Evolutionary conservation across 1,284 basidiomycete genomes (phyloP).

Genomic region (Puccinia polysora): DNA sequence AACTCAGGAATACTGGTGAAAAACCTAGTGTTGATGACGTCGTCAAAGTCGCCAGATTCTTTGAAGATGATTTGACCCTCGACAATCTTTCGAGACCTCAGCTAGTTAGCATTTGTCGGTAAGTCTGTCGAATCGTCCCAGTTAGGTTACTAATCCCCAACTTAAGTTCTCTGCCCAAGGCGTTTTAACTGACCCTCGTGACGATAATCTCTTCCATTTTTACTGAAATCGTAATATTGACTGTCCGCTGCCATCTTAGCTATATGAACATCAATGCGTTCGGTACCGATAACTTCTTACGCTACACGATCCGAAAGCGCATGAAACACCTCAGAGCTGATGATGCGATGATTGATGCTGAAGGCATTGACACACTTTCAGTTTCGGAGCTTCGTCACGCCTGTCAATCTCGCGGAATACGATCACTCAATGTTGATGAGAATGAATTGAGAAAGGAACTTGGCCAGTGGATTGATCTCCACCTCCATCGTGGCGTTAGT

Average conservation of each 20-base stretch:
- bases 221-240: not conserved
- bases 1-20: slow-evolving; percentile 90
- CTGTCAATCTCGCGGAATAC: slow-evolving; percentile 89
- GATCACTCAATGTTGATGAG: slow-evolving; percentile 67
- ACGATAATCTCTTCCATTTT: not conserved
- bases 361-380: slow-evolving; percentile 86
- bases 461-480: slow-evolving; percentile 86
- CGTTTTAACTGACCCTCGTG: not conserved
- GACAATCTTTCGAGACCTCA: slow-evolving; percentile 97
- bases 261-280: slow-evolving; percentile 99
- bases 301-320: slow-evolving; percentile 82
- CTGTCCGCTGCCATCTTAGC: slow-evolving; percentile 34
- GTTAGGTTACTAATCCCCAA: too few relatives aligned
- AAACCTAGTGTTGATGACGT: slow-evolving; percentile 80
- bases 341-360: slow-evolving; percentile 78
- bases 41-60: slow-evolving; percentile 89
- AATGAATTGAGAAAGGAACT: slow-evolving; percentile 73
- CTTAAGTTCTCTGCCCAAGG: not conserved
- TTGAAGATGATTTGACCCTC: slow-evolving; percentile 93
- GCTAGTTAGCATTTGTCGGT: slow-evolving; percentile 87
- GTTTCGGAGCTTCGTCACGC: slow-evolving; percentile 83
- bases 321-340: slow-evolving; percentile 80
- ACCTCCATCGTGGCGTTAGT: slow-evolving; percentile 76
- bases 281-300: slow-evolving; percentile 96
- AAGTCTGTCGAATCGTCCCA: too few relatives aligned